phyloP scores from a whole-genome alignment of 2,329 filamentous ascomycete genomes.

The Penicillium sp. region DNA sequence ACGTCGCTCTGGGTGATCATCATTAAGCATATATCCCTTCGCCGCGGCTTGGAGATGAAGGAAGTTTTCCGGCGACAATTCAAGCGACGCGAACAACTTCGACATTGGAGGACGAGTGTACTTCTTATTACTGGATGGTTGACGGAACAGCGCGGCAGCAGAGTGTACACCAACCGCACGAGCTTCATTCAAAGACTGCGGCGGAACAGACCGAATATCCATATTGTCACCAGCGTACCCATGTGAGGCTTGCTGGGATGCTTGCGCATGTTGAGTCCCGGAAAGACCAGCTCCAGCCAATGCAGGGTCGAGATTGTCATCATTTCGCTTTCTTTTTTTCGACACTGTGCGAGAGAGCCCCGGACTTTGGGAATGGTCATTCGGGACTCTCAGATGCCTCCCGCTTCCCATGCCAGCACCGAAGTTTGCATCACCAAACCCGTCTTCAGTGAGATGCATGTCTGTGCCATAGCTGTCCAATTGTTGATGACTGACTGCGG shows the following conservation, averaged over 20 bases:
- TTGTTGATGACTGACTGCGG: constrained; percentile 42
- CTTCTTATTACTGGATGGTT: constrained; percentile 53
- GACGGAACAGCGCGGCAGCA: constrained; percentile 55
- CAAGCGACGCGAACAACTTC: constrained; percentile 57
- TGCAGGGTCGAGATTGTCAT: constrained; percentile 40
- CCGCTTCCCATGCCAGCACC: constrained; percentile 26
- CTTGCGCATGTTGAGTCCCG: constrained; percentile 26
- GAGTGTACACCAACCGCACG: constrained; percentile 54
- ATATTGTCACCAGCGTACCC: constrained; percentile 33
- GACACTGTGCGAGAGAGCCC: constrained; percentile 36
- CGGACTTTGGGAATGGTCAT: constrained; percentile 29
- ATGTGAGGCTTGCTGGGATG: constrained; percentile 26
- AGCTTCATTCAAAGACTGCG: constrained; percentile 44
- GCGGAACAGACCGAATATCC: constrained; percentile 38
- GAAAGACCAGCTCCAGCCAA: constrained; percentile 29
- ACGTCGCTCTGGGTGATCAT: constrained; percentile 54
- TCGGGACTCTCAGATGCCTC: constrained; percentile 28
- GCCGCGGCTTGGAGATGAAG: constrained; percentile 56
- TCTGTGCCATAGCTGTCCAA: constrained; percentile 41
- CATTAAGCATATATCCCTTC: constrained; percentile 58
- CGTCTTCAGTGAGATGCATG: constrained; percentile 42
- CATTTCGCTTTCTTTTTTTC: constrained; percentile 44
- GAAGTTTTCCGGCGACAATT: constrained; percentile 58
- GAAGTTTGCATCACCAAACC: constrained; percentile 38
- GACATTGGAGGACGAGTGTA: constrained; percentile 59